These are phyloP conservation scores for Aspergillus sp. DNA, from an alignment of 2,329 filamentous ascomycete genomes.

Conservation along the genomic window DNA sequence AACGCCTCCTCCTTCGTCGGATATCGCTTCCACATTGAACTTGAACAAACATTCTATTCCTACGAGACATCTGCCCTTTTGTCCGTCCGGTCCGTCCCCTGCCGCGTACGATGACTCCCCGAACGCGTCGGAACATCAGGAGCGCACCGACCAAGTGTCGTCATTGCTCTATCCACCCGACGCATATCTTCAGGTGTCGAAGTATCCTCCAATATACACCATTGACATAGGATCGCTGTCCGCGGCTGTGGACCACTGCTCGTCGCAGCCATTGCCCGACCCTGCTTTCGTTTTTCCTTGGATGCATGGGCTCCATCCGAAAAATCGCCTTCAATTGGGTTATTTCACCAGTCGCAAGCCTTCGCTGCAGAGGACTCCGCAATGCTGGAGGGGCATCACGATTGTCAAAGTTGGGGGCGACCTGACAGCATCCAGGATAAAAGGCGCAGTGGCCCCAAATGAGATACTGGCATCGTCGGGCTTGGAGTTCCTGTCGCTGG, in stretches of 20 bases:
- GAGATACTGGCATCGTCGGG: constrained; percentile 60
- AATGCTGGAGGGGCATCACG: constrained; percentile 71
- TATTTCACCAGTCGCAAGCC: constrained; percentile 79
- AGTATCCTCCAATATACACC: constrained; percentile 57
- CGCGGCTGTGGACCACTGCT: constrained; percentile 64
- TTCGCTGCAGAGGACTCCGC: constrained; percentile 60
- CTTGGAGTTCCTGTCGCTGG: constrained; percentile 67
- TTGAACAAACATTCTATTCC: constrained; percentile 60
- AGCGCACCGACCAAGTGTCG: constrained; percentile 42
- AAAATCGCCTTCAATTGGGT: constrained; percentile 78
- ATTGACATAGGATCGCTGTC: constrained; percentile 62
- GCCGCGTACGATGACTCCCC: constrained; percentile 61
- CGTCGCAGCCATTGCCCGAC: constrained; percentile 74
- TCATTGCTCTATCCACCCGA: constrained; percentile 71
- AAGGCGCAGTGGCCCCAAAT: constrained; percentile 73
- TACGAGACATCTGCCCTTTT: constrained; percentile 85
- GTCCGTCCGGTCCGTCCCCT: constrained; percentile 65
- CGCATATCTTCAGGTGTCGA: constrained; percentile 50
- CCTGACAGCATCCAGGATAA: constrained; percentile 63
- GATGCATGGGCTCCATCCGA: constrained; percentile 84
- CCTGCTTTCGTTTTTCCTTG: constrained; percentile 87
- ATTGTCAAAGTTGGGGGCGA: constrained; percentile 85
- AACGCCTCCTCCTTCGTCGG: constrained; percentile 41
- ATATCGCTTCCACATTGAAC: constrained; percentile 43
- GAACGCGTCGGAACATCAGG: constrained; percentile 45